Percentiles rank a stretch among this genome's conserved stretches.
These are phyloP conservation scores for Staphylotrichum tortipilum DNA, from an alignment of 495 filamentous ascomycete genomes.

Conservation along the genomic window DNA sequence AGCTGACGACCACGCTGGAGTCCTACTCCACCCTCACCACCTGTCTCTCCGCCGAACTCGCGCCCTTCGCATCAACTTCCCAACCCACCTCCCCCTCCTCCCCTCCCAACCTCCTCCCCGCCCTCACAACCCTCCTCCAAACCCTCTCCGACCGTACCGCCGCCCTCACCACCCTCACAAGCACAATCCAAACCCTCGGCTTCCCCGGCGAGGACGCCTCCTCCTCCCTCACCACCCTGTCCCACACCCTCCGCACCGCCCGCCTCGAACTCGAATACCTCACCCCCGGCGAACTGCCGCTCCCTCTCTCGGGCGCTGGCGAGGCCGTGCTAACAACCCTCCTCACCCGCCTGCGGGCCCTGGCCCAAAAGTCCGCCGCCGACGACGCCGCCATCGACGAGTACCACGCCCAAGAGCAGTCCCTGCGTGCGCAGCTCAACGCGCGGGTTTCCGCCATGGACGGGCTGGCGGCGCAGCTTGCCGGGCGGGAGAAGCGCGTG, in stretches of 20 bases:
- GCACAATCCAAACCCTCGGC: constrained; percentile 41
- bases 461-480: constrained; percentile 37
- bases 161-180: constrained; percentile 31
- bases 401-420: constrained; percentile 41
- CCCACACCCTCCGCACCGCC: constrained; percentile 50
- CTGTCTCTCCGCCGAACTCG: constrained; percentile 27
- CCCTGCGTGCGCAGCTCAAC: constrained; percentile 40
- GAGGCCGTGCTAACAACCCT: constrained; percentile 39
- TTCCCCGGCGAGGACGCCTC: constrained; percentile 42
- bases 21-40: constrained; percentile 26
- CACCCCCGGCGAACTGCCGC: constrained; percentile 52
- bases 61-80: constrained; percentile 6
- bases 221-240: constrained; percentile 46
- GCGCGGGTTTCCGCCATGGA: constrained; percentile 36
- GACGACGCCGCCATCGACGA: constrained; percentile 49
- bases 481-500: constrained; percentile 36
- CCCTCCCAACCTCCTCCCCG: constrained; percentile 26
- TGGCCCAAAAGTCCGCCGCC: constrained; percentile 39
- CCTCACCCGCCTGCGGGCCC: constrained; percentile 32
- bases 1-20: constrained; percentile 31
- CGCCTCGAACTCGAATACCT: constrained; percentile 59
- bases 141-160: constrained; percentile 33
- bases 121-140: constrained; percentile 27
- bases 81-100: not conserved
- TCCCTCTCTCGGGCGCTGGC: constrained; percentile 37